Conservation (phyloP, 495 filamentous ascomycete species). For the Friedmanniomyces endolithicus region DNA sequence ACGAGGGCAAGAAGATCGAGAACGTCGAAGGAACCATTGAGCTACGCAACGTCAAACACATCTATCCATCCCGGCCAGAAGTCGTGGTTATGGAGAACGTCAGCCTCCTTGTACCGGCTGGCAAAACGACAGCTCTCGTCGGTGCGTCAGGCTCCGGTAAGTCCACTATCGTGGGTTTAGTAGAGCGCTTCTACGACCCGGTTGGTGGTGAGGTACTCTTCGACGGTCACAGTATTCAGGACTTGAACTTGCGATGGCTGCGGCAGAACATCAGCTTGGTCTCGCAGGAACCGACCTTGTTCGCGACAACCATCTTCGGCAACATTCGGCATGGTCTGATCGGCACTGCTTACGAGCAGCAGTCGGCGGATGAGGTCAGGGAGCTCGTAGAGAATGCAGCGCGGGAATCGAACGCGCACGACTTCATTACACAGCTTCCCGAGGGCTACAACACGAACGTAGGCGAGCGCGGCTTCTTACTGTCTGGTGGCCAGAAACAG, state of each 20-base stretch:
- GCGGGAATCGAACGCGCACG: constrained; percentile 84
- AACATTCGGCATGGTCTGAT: constrained; percentile 84
- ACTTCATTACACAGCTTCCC: constrained; percentile 72
- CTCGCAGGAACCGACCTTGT: constrained; percentile 72
- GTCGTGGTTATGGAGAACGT: constrained; percentile 78
- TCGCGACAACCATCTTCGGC: constrained; percentile 71
- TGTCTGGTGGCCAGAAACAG: constrained; percentile 94
- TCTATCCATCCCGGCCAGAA: constrained; percentile 86
- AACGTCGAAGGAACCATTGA: constrained; percentile 66
- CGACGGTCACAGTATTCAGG: constrained; percentile 71
- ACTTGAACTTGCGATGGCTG: constrained; percentile 79
- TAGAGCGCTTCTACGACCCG: constrained; percentile 88
- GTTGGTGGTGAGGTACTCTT: constrained; percentile 66
- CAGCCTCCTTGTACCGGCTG: constrained; percentile 63
- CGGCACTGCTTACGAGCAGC: constrained; percentile 63
- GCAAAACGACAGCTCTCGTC: constrained; percentile 77
- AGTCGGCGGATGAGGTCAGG: constrained; percentile 48
- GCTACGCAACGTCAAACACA: constrained; percentile 72
- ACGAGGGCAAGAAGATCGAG: constrained; percentile 57
- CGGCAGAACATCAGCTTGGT: constrained; percentile 85
- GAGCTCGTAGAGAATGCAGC: constrained; percentile 69
- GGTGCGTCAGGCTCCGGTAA: constrained; percentile 84
- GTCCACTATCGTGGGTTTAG: constrained; percentile 79
- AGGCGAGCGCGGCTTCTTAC: constrained; percentile 82
- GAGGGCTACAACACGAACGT: constrained; percentile 91